Evolutionary conservation across 768 basidiomycete species (phyloP).

Genomic region (Lactarius trivialis): DNA sequence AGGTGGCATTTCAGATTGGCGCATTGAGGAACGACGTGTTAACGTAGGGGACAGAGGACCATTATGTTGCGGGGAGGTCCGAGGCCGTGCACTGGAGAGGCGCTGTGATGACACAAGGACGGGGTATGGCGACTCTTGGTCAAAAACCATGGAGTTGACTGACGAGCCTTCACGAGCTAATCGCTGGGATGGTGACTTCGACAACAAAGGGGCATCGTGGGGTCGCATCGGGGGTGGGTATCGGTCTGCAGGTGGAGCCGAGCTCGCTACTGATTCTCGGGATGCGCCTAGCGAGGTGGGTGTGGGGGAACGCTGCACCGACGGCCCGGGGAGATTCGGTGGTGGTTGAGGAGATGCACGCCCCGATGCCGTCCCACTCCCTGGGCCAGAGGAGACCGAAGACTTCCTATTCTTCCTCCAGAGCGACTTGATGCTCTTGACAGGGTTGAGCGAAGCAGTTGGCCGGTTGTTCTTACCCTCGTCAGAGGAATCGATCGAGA

Average conservation of each 20-base stretch:
- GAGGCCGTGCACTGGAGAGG: conserved; percentile 23
- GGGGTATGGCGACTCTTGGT: conserved; percentile 71
- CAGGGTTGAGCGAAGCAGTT: conserved; percentile 57
- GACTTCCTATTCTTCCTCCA: conserved; percentile 70
- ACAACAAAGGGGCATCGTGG: conserved; percentile 4
- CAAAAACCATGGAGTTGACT: conserved; percentile 53
- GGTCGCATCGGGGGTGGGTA: background rate
- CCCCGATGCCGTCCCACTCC: conserved; percentile 4
- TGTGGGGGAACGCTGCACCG: conserved; percentile 2
- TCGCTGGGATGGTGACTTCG: conserved; percentile 2
- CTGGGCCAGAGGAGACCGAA: conserved; percentile 31
- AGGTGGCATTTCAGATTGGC: background rate
- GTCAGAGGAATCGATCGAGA: conserved; percentile 69
- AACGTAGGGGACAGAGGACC: background rate
- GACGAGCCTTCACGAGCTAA: conserved; percentile 25
- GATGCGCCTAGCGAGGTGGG: background rate
- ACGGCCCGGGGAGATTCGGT: conserved; percentile 3
- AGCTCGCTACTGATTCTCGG: conserved; percentile 18
- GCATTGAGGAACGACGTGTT: background rate
- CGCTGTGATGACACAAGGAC: conserved; percentile 25
- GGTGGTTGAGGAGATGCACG: conserved; percentile 6
- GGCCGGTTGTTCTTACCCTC: conserved; percentile 29
- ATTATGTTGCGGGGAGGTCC: conserved; percentile 25
- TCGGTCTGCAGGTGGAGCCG: conserved; percentile 7
- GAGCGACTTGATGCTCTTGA: conserved; percentile 65